phyloP scores from a whole-genome alignment of 192 early-diverging fungal species.

The Umbelopsis ramanniana region DNA sequence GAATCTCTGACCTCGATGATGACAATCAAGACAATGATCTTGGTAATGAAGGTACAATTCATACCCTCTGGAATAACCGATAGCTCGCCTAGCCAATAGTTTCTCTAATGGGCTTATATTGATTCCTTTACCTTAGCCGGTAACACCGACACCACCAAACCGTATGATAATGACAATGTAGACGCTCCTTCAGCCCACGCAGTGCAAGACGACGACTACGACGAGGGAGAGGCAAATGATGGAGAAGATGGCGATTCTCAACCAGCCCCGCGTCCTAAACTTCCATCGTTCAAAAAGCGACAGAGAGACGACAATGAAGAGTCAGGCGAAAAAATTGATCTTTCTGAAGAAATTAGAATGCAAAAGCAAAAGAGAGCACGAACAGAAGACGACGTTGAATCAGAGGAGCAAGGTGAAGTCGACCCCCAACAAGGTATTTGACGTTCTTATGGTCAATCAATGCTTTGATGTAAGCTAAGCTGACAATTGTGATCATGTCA shows the following conservation, averaged over 20 bases:
- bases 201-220: not conserved
- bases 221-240: constrained; percentile 6
- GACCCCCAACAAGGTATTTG: constrained; percentile 40
- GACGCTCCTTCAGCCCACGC: not conserved
- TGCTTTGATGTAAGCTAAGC: not conserved
- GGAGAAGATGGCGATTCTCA: not conserved
- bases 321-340: constrained; percentile 26
- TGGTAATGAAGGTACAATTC: not conserved
- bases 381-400: constrained; percentile 7
- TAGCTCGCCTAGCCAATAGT: no score
- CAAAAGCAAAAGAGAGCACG: constrained; percentile 19
- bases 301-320: constrained; percentile 24
- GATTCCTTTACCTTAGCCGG: not conserved
- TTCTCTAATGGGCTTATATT: no score
- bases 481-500: not conserved
- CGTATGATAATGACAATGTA: constrained; percentile 4
- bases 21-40: constrained; percentile 17
- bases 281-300: constrained; percentile 43
- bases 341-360: constrained; percentile 31
- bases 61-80: no score
- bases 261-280: not conserved
- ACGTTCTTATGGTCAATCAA: not conserved
- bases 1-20: constrained; percentile 43
- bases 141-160: not conserved
- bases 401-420: constrained; percentile 28